Evolutionary conservation across 129 eudicot genomes (phyloP).

Genomic region (Artemisia argyi): DNA sequence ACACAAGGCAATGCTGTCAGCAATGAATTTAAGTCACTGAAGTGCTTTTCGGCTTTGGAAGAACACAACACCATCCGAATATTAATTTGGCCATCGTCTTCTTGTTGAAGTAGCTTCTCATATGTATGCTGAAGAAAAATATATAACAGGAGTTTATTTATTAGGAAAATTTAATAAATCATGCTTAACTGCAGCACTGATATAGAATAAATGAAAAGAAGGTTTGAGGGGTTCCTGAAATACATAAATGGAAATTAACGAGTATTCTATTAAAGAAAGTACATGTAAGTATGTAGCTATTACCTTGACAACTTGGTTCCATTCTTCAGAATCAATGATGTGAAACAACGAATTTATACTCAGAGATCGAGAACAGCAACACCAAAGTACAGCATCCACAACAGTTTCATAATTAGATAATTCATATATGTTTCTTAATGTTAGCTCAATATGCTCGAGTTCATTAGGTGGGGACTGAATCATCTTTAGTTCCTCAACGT

Average conservation of each 20-base stretch:
- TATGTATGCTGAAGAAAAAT: background rate
- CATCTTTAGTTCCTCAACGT: background rate
- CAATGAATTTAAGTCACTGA: background rate
- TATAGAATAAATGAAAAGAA: too few species aligned
- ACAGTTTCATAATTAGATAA: background rate
- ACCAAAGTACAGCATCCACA: background rate
- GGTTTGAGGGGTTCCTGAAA: too few species aligned
- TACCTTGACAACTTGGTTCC: background rate
- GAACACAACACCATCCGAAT: background rate
- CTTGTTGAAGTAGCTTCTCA: background rate
- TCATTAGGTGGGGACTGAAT: slow-evolving; percentile 1
- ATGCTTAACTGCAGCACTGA: too few species aligned
- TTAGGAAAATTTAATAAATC: background rate
- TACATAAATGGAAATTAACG: too few species aligned
- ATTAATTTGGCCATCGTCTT: background rate
- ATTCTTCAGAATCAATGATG: too few species aligned
- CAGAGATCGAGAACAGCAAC: too few species aligned
- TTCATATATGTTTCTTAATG: background rate
- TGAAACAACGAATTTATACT: too few species aligned
- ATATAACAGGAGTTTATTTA: background rate
- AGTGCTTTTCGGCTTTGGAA: background rate
- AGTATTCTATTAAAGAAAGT: too few species aligned
- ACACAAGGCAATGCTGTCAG: background rate
- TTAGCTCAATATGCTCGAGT: slow-evolving; percentile 3
- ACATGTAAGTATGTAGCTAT: background rate